Percentiles rank a stretch among this genome's conserved stretches.
Conservation (phyloP, 2,329 filamentous ascomycete genomes). For the Boeremia lycopersici region DNA sequence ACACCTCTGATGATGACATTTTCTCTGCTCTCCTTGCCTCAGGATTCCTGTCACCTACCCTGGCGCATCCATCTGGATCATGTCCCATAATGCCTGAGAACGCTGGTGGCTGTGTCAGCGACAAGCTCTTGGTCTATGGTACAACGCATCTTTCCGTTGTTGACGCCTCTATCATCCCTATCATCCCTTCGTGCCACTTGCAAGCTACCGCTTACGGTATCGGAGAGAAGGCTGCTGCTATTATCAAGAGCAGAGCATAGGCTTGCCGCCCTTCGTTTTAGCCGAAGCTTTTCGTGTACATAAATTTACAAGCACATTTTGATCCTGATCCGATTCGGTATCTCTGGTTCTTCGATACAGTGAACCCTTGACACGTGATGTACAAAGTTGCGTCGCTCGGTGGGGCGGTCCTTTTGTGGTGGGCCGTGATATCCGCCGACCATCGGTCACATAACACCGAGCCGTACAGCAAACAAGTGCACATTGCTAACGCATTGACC, state of each 20-base stretch:
- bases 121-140: constrained; percentile 40
- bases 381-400: background rate
- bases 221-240: constrained; percentile 44
- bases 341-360: background rate
- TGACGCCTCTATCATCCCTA: constrained; percentile 41
- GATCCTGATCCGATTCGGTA: background rate
- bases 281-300: background rate
- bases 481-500: background rate
- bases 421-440: background rate
- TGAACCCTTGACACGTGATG: background rate
- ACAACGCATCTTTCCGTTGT: constrained; percentile 33
- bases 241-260: constrained; percentile 34
- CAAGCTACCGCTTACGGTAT: constrained; percentile 42
- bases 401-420: background rate
- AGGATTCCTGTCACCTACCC: constrained; percentile 29
- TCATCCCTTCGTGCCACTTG: constrained; percentile 38
- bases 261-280: background rate
- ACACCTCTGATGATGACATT: constrained; percentile 31
- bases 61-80: constrained; percentile 40
- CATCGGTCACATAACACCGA: constrained; percentile 3
- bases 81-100: constrained; percentile 37
- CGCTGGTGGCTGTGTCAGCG: constrained; percentile 35
- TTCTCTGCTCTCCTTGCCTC: constrained; percentile 25
- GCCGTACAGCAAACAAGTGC: background rate
- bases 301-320: background rate